Base-by-base conservation (phyloP, 73 alveolate species). In the Tetrahymena malaccensis region DNA sequence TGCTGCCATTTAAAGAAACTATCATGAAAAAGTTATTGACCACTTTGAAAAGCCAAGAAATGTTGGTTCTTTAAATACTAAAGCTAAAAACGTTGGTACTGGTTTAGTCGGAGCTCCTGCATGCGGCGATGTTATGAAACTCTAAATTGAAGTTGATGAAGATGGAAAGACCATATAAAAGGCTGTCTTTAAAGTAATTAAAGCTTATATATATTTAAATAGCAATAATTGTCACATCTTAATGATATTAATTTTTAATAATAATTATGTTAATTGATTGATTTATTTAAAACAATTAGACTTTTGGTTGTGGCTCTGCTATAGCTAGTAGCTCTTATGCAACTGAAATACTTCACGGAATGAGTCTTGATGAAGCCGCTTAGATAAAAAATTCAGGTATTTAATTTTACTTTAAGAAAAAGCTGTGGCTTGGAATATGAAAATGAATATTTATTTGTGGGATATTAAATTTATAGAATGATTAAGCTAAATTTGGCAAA, bases 91-190 rank as follows among this genome's bases (percentile, higher is more conserved):
- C 38, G 99, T 98, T 12, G 99, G 99, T 4, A 98, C 99, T 34
- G 99, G 99, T n/a, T 89, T 98, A 83, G 99, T 98, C 43, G 99
- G 99, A 25, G 99, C 99, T 38, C 99, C 99, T 22, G 99, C 99
- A 25, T 98, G 99, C 85, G 99, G 99, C 34, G 99, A 98, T 97
- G 99, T 98, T 70, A 98, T 98, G 99, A 98, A 98, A 95, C 97
- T 98, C 85, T 98, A 98, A 93, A 97, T 98, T 43, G 94, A 98
- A 96, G 99, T 98, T 0, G 97, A 96, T 8, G 97, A 98, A 43
- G 99, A 98, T 94, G 99, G 99, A 43, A 95, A 94, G 94, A 96
- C 97, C 31, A 98, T 98, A 93, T 97, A 98, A 84, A 96, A 98
- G 85, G 99, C 99, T 33, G 99, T 98, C 31, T 98, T 98, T 96